A percentile compares a stretch with the other conserved stretches of the same genome.
Conservation (phyloP, 2,329 filamentous ascomycete species). For the Volutella citrinella region DNA sequence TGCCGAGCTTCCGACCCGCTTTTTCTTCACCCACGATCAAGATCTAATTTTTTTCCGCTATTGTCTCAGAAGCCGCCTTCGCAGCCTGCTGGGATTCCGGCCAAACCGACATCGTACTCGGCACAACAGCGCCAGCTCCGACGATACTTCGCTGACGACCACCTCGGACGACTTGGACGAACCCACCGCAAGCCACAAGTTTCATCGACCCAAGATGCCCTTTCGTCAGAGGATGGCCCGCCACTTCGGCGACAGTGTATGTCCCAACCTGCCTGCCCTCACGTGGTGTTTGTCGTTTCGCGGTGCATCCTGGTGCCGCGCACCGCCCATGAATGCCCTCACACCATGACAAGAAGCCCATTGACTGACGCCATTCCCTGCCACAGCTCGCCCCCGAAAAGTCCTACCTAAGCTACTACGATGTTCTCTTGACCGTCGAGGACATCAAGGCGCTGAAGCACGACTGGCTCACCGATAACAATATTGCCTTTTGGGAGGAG, state of each 20-base stretch:
- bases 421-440: constrained; percentile 67
- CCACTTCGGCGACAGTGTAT: constrained; percentile 46
- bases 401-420: constrained; percentile 40
- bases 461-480: constrained; percentile 98
- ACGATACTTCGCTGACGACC: constrained; percentile 15
- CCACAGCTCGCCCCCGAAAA: constrained; percentile 48
- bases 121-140: constrained; percentile 19
- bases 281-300: too few species aligned
- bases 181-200: constrained; percentile 12
- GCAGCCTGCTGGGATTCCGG: constrained; percentile 20
- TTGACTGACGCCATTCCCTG: constrained; percentile 4
- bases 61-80: constrained; percentile 18
- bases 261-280: constrained; percentile 21
- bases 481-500: constrained; percentile 98
- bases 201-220: constrained; percentile 31
- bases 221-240: constrained; percentile 43
- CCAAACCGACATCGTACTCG: constrained; percentile 19
- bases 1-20: too few species aligned
- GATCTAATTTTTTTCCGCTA: constrained; percentile 17
- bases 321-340: neutral
- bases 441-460: constrained; percentile 85
- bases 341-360: neutral
- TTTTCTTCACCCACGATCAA: constrained; percentile 7
- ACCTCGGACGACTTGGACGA: constrained; percentile 16
- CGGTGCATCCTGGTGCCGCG: constrained; percentile 9